Evolutionary conservation across 805 yeast genomes (phyloP).

Genomic region (Pichia scutulata): DNA sequence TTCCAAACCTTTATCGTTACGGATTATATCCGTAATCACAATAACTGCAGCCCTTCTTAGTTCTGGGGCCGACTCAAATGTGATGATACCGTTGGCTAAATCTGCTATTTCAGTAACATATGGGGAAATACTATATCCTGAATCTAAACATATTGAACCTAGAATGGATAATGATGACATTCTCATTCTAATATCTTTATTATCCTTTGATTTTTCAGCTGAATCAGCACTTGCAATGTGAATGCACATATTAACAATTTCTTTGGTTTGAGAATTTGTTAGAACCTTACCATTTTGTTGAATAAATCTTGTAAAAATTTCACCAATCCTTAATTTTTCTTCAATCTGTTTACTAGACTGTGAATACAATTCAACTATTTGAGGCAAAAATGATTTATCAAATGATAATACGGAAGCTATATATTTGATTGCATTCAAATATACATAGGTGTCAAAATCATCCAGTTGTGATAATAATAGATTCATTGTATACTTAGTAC

Average conservation of each 20-base stretch:
- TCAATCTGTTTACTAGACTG: constrained; percentile 35
- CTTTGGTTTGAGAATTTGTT: constrained; percentile 31
- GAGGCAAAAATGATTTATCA: constrained; percentile 20
- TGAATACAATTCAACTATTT: constrained; percentile 11
- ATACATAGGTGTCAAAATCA: constrained; percentile 82
- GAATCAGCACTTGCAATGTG: constrained; percentile 2
- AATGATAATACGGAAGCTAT: constrained; percentile 50
- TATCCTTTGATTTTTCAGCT: background rate
- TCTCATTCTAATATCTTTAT: constrained; percentile 52
- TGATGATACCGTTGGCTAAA: constrained; percentile 69
- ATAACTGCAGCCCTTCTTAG: constrained; percentile 70
- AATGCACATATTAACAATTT: constrained; percentile 39
- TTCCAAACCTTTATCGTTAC: constrained; percentile 33
- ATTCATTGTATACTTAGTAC: constrained; percentile 43
- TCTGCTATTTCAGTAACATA: constrained; percentile 56
- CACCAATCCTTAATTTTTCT: constrained; percentile 73
- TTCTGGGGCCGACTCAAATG: constrained; percentile 42
- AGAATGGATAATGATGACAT: constrained; percentile 83
- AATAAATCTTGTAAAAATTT: constrained; percentile 59
- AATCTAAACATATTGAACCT: constrained; percentile 54
- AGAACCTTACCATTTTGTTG: constrained; percentile 42
- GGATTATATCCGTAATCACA: constrained; percentile 52
- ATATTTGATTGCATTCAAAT: constrained; percentile 77
- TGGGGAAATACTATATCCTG: constrained; percentile 38
- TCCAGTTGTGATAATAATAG: constrained; percentile 57